These are phyloP conservation scores for Hanseniaspora occidentalis DNA, from an alignment of 805 yeast genomes.

Conservation along the genomic window DNA sequence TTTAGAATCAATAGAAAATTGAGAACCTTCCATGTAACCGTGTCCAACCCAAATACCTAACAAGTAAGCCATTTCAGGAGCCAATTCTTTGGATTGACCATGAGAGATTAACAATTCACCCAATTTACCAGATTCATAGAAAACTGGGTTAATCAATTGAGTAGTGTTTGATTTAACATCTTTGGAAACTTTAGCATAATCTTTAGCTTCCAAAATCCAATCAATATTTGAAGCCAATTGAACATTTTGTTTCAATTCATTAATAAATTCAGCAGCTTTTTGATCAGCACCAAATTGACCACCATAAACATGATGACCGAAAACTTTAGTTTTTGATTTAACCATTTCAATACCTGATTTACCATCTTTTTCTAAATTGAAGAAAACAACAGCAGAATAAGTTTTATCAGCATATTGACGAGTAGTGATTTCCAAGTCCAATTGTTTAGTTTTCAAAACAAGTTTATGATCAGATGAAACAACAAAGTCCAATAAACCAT, in stretches of 20 bases:
- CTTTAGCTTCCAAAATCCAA: conserved; percentile 31
- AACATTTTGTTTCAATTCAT: conserved; percentile 13
- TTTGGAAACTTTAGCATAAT: conserved; percentile 19
- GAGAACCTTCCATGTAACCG: conserved; percentile 20
- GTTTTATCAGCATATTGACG: conserved; percentile 2
- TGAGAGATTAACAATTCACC: conserved; percentile 14
- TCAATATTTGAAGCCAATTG: conserved; percentile 18
- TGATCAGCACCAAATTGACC: conserved; percentile 16
- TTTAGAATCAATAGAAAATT: conserved; percentile 21
- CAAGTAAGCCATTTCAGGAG: conserved; percentile 26
- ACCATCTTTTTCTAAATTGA: conserved; percentile 10
- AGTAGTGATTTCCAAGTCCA: not conserved
- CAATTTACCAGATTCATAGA: conserved; percentile 24
- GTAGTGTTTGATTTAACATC: conserved; percentile 22
- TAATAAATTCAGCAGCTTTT: conserved; percentile 14
- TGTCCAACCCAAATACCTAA: conserved; percentile 31
- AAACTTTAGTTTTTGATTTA: conserved; percentile 15
- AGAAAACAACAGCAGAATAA: conserved; percentile 7
- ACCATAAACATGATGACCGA: conserved; percentile 15
- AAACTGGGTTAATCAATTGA: conserved; percentile 27
- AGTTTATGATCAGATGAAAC: conserved; percentile 30
- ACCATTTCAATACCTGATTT: conserved; percentile 16
- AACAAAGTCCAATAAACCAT: conserved; percentile 14
- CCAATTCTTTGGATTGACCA: conserved; percentile 6
- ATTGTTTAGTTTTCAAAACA: conserved; percentile 26